These are phyloP conservation scores for Parasarocladium wereldwijsianum DNA, from an alignment of 2,329 filamentous ascomycete genomes.

Conservation along the genomic window DNA sequence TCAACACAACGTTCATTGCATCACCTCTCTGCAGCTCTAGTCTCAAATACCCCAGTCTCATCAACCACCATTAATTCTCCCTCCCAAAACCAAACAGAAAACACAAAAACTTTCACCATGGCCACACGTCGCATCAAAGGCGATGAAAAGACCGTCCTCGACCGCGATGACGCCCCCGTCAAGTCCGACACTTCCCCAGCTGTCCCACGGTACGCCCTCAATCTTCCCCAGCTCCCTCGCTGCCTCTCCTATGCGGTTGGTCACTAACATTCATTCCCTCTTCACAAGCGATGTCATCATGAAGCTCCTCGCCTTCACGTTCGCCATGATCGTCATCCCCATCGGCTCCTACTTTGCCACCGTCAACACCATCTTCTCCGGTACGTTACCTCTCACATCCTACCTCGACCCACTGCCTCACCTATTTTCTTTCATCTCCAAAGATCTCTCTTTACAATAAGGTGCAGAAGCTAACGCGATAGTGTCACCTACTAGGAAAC, in stretches of 20 bases:
- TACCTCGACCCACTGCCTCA: background rate
- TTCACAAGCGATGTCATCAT: conserved; percentile 60
- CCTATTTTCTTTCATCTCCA: background rate
- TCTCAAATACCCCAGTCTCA: background rate
- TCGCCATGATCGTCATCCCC: conserved; percentile 79
- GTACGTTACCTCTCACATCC: conserved; percentile 28
- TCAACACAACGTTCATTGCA: no score
- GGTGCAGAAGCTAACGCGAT: conserved; percentile 1
- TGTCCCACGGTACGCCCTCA: conserved; percentile 57
- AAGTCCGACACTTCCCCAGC: conserved; percentile 68
- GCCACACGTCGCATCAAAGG: conserved; percentile 52
- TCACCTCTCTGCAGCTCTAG: background rate
- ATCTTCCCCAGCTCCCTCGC: conserved; percentile 10
- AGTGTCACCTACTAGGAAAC: conserved; percentile 47
- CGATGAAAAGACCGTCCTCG: conserved; percentile 51
- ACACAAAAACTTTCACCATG: conserved; percentile 33
- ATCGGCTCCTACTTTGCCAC: conserved; percentile 82
- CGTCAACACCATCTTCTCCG: conserved; percentile 61
- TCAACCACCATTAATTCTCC: background rate
- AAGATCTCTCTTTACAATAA: conserved; percentile 3
- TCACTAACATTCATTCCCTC: background rate
- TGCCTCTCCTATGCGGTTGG: conserved; percentile 5
- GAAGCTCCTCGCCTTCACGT: conserved; percentile 80
- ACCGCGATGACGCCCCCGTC: conserved; percentile 38
- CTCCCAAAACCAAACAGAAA: background rate